Evolutionary conservation across 176 grass and related monocot genomes (phyloP), one percentile per base, ranked within the genome.

Genomic region (Zea luxurians): DNA sequence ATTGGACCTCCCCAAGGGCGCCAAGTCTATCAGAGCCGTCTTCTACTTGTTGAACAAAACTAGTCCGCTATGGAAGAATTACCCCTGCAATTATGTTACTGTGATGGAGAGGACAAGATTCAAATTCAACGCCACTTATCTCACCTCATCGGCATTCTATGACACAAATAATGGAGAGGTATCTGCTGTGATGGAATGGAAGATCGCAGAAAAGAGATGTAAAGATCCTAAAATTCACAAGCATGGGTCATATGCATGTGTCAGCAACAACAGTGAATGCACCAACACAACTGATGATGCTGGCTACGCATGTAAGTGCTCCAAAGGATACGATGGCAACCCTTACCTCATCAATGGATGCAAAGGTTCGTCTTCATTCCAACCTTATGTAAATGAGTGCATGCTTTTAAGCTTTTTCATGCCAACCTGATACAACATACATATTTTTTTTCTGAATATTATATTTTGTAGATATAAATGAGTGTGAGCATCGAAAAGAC

Each of bases 261-360:
- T 16, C 6, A 48, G 13, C 53, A n/a, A 11, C 4, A 81, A 81
- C 7, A 81, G 52, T 15, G 4, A 15, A 6, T 80, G 78, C 10
- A 4, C 13, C 34, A 2, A 11, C 4, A 71, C 61, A 27, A 0
- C 27, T 27, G 27, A 27, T 17, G 40, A 41, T 20, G 5, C 9
- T 1, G 78, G 78, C 5, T 71, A 81, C 65, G 20, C 7, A 67
- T 81, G 78, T 43, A 81, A 18, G 1, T 81, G 78, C 66, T 47
- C 42, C 1, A 0, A 1, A 0, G 67, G 43, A 10, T 79, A 79
- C 34, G 0, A 37, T 48, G 78, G 78, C n/a, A 71, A 81, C 17
- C 78, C 78, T 81, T 81, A 81, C 38, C 1, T 81, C 10, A 13
- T 36, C 20, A 20, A 2, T 10, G 78, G 78, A 61, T 81, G 78